Conservation (phyloP, 345 rosid genomes). For the Noccaea caerulescens region DNA sequence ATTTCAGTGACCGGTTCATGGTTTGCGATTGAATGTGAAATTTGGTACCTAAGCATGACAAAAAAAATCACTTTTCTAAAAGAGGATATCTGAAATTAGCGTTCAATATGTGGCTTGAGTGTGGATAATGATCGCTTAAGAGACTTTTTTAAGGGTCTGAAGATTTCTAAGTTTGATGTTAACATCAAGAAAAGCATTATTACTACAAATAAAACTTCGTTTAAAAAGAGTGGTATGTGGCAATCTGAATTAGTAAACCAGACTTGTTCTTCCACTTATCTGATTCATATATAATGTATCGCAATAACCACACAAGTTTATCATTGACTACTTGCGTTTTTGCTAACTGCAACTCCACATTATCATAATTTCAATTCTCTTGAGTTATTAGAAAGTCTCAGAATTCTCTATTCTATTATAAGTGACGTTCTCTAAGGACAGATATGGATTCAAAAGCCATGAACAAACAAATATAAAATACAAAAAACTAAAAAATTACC, state of each 20-base stretch:
- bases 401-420: background rate
- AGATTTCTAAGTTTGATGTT: conserved; percentile 25
- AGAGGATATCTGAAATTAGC: background rate
- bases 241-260: conserved; percentile 33
- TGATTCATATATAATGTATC: conserved; percentile 5
- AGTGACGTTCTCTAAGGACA: conserved; percentile 14
- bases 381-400: background rate
- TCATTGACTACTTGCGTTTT: conserved; percentile 32
- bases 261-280: conserved; percentile 43
- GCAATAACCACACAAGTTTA: conserved; percentile 28
- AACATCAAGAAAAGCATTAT: background rate
- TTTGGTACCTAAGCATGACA: background rate
- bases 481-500: background rate
- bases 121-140: conserved; percentile 11
- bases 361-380: background rate
- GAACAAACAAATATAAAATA: conserved; percentile 22
- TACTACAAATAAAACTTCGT: conserved; percentile 9
- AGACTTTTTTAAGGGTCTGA: background rate
- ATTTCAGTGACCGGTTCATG: conserved; percentile 14
- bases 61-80: background rate
- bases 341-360: conserved; percentile 2
- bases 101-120: conserved; percentile 15
- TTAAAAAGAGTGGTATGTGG: conserved; percentile 13
- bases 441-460: conserved; percentile 25
- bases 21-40: background rate